Conservation (phyloP, 2,329 filamentous ascomycete genomes). For the Achaetomium macrosporum region DNA sequence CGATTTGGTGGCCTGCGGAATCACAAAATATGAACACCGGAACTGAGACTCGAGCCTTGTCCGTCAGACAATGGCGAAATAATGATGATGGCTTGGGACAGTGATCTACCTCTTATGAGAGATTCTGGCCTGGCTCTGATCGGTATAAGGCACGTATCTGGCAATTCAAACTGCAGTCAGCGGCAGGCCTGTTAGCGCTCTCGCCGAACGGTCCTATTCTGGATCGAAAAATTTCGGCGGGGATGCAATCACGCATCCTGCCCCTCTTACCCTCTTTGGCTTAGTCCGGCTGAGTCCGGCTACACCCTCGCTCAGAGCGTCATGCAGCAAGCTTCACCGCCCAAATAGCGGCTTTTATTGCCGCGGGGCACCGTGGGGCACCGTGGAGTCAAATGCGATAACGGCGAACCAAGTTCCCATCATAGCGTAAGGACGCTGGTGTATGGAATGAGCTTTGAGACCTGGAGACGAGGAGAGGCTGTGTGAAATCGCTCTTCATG, state of each 20-base stretch:
- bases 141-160: slow-evolving; percentile 1
- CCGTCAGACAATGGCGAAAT: too few species aligned
- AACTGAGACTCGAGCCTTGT: neutral
- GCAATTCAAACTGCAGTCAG: neutral
- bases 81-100: neutral
- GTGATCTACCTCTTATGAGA: slow-evolving; percentile 5
- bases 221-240: slow-evolving; percentile 12
- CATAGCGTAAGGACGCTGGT: too few species aligned
- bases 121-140: slow-evolving; percentile 12
- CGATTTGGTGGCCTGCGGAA: neutral
- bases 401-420: slow-evolving; percentile 12
- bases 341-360: slow-evolving; percentile 24
- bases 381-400: slow-evolving; percentile 16
- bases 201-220: slow-evolving; percentile 2
- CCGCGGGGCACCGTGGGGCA: slow-evolving; percentile 20
- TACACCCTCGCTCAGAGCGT: slow-evolving; percentile 22
- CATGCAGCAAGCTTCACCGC: slow-evolving; percentile 23
- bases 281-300: slow-evolving; percentile 21
- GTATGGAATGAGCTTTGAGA: too few species aligned
- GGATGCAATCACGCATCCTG: slow-evolving; percentile 8
- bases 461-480: too few species aligned
- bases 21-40: neutral
- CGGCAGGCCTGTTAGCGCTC: neutral
- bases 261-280: slow-evolving; percentile 30
- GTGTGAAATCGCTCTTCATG: too few species aligned